Evolutionary conservation across 2,329 filamentous ascomycete species (phyloP).

Genomic region (Botrytis squamosa): DNA sequence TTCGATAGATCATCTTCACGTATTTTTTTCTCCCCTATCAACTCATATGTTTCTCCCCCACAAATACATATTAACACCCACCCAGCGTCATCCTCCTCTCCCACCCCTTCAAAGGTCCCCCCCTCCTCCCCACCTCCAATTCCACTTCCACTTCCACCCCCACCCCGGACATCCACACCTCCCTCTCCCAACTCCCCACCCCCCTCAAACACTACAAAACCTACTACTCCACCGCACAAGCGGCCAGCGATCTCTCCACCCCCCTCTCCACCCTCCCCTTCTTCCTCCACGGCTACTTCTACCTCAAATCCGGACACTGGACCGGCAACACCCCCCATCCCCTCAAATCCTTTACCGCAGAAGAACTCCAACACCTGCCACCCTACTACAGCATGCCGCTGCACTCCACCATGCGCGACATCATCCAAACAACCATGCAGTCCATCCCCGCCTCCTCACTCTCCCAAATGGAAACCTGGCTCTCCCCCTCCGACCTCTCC

Average conservation of each 20-base stretch:
- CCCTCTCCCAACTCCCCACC: conserved; percentile 50
- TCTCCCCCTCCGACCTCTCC: conserved; percentile 55
- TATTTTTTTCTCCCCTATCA: background rate
- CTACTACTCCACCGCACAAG: conserved; percentile 56
- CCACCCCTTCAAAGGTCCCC: conserved; percentile 58
- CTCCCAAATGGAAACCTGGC: conserved; percentile 54
- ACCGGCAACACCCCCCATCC: conserved; percentile 52
- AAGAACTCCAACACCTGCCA: conserved; percentile 58
- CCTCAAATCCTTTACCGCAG: conserved; percentile 55
- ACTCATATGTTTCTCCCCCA: background rate
- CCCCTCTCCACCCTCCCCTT: too few species aligned
- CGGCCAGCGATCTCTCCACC: conserved; percentile 49
- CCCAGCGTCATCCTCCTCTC: conserved; percentile 57
- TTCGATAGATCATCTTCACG: background rate
- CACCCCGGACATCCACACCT: conserved; percentile 44
- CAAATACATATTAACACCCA: background rate
- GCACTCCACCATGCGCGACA: conserved; percentile 56
- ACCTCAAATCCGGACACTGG: conserved; percentile 66
- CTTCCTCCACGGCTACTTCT: conserved; percentile 66
- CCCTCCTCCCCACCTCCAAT: background rate
- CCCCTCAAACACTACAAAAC: conserved; percentile 69
- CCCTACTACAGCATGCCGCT: conserved; percentile 67
- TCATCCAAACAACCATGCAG: conserved; percentile 55
- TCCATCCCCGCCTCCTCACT: too few species aligned
- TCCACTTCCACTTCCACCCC: conserved; percentile 19